Evolutionary conservation across 2,329 filamentous ascomycete genomes (phyloP).

Genomic region (Aspergillus fumigatus): DNA sequence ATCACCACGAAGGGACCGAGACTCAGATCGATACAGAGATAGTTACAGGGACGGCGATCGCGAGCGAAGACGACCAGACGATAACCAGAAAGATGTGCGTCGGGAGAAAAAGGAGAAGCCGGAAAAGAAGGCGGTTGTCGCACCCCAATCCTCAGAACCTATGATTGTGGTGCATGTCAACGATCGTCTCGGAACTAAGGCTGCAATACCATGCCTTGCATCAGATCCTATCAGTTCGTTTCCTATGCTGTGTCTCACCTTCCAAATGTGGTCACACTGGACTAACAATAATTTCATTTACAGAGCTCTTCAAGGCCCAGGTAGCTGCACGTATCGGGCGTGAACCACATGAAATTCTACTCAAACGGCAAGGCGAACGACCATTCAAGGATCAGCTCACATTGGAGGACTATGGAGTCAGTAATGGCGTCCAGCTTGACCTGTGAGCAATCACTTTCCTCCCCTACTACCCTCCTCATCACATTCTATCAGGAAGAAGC

Average conservation of each 20-base stretch:
- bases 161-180: conserved; percentile 96
- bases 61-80: conserved; percentile 20
- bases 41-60: conserved; percentile 17
- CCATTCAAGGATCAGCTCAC: conserved; percentile 90
- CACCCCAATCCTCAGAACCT: conserved; percentile 55
- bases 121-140: conserved; percentile 34
- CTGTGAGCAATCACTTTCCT: conserved; percentile 30
- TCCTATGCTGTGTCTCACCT: background rate
- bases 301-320: conserved; percentile 78
- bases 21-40: conserved; percentile 22
- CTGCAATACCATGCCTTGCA: conserved; percentile 82
- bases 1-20: conserved; percentile 37
- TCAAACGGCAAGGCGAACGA: conserved; percentile 86
- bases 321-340: conserved; percentile 85
- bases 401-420: conserved; percentile 88
- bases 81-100: conserved; percentile 24
- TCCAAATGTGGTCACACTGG: background rate
- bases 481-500: background rate
- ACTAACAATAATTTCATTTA: conserved; percentile 2
- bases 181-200: conserved; percentile 93
- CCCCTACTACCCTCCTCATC: background rate
- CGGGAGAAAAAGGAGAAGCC: conserved; percentile 38
- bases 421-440: conserved; percentile 69
- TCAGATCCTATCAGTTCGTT: conserved; percentile 67
- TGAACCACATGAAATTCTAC: conserved; percentile 82